Evolutionary conservation across 495 filamentous ascomycete species (phyloP).

Genomic region (Cercophora sp.): DNA sequence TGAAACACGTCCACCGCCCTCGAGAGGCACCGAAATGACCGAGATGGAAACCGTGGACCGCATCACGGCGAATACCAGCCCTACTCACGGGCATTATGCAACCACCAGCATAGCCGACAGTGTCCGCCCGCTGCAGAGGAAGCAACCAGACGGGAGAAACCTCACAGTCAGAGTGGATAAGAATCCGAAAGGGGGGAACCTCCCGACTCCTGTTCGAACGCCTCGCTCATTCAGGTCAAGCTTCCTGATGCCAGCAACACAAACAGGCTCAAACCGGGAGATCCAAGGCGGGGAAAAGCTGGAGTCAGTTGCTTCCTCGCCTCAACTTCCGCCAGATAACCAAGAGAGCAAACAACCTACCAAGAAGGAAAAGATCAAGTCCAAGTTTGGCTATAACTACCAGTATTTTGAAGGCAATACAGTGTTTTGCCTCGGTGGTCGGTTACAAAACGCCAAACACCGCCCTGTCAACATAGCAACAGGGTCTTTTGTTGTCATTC

Average conservation of each 20-base stretch:
- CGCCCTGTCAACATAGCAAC: constrained; percentile 91
- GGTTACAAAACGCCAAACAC: constrained; percentile 82
- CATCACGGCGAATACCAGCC: constrained; percentile 70
- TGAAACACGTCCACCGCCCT: constrained; percentile 58
- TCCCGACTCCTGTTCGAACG: constrained; percentile 57
- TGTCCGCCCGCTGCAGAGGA: constrained; percentile 64
- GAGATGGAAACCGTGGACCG: constrained; percentile 59
- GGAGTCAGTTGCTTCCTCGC: constrained; percentile 71
- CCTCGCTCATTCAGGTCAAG: constrained; percentile 69
- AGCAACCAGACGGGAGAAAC: constrained; percentile 46
- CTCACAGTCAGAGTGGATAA: constrained; percentile 55
- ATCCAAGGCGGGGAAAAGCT: constrained; percentile 69
- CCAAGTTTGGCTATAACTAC: constrained; percentile 60
- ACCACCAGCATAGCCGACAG: constrained; percentile 70
- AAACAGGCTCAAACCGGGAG: constrained; percentile 47
- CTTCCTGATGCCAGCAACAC: constrained; percentile 54
- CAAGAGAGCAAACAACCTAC: constrained; percentile 21
- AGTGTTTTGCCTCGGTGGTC: constrained; percentile 78
- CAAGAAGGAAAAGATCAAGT: constrained; percentile 27
- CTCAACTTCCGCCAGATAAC: constrained; percentile 45
- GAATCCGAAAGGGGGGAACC: constrained; percentile 45
- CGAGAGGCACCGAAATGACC: constrained; percentile 75
- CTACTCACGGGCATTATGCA: constrained; percentile 59
- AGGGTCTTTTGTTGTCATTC: constrained; percentile 70
- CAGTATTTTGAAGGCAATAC: constrained; percentile 93